Evolutionary conservation across 73 alveolate species (phyloP).

Genomic region (Chromera velia): DNA sequence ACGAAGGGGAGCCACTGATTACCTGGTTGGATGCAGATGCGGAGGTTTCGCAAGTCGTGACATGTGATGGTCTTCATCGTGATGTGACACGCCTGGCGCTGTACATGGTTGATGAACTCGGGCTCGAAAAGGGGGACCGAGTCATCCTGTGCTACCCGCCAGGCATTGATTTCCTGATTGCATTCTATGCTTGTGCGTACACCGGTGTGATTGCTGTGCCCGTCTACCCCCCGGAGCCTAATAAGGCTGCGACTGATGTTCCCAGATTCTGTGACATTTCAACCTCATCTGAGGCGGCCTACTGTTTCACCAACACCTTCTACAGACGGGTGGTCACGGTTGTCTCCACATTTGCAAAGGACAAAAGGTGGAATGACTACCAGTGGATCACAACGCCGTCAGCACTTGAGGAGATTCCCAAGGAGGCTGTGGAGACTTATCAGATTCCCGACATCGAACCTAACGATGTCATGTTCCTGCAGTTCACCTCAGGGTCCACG

Average conservation of each 20-base stretch:
- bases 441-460: not conserved
- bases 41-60: not conserved
- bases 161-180: not conserved
- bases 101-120: not conserved
- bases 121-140: not conserved
- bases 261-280: not conserved
- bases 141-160: not conserved
- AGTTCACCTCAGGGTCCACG: slow-evolving; percentile 16
- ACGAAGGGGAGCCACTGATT: too few species aligned
- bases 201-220: not conserved
- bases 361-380: not conserved
- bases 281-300: not conserved
- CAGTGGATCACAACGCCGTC: not conserved
- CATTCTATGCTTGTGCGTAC: not conserved
- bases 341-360: not conserved
- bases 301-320: not conserved
- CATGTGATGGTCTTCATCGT: not conserved
- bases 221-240: not conserved
- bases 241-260: not conserved
- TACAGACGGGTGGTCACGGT: not conserved
- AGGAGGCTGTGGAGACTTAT: not conserved
- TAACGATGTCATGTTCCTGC: not conserved
- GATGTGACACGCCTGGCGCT: not conserved
- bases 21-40: not conserved
- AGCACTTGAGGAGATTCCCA: too few species aligned